These are phyloP conservation scores for Ogataea pini DNA, from an alignment of 805 yeast species.

Conservation along the genomic window DNA sequence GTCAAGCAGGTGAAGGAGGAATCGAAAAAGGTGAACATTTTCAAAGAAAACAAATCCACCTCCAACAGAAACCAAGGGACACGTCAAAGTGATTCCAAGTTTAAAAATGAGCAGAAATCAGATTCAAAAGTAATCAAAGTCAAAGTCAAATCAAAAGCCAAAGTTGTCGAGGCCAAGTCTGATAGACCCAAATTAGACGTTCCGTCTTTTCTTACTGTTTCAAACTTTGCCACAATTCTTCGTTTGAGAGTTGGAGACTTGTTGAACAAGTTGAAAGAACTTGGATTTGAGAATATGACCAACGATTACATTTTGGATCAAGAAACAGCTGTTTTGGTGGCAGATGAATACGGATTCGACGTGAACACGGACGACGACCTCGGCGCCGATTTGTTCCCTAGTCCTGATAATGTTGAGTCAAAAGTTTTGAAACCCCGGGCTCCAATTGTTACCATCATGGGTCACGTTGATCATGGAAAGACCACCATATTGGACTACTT, in stretches of 20 bases:
- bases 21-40: neutral
- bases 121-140: slow-evolving; percentile 5
- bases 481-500: slow-evolving; percentile 89
- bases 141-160: slow-evolving; percentile 12
- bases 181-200: slow-evolving; percentile 40
- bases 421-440: slow-evolving; percentile 64
- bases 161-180: slow-evolving; percentile 5
- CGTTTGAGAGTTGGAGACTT: slow-evolving; percentile 64
- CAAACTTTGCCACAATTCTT: slow-evolving; percentile 74
- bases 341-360: slow-evolving; percentile 84
- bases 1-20: too few relatives aligned
- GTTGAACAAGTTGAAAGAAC: slow-evolving; percentile 52
- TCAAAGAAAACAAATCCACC: neutral
- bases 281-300: slow-evolving; percentile 74
- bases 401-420: slow-evolving; percentile 50
- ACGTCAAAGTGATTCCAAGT: neutral
- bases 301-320: slow-evolving; percentile 80
- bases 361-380: slow-evolving; percentile 56
- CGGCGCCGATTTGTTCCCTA: slow-evolving; percentile 61
- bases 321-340: slow-evolving; percentile 83
- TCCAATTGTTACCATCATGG: slow-evolving; percentile 97
- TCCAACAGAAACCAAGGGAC: neutral
- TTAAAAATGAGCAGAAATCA: neutral
- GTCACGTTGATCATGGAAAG: slow-evolving; percentile 98
- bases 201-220: slow-evolving; percentile 77